Base-by-base conservation (phyloP, 768 basidiomycete genomes). In the Naganishia vaughanmartiniae region DNA sequence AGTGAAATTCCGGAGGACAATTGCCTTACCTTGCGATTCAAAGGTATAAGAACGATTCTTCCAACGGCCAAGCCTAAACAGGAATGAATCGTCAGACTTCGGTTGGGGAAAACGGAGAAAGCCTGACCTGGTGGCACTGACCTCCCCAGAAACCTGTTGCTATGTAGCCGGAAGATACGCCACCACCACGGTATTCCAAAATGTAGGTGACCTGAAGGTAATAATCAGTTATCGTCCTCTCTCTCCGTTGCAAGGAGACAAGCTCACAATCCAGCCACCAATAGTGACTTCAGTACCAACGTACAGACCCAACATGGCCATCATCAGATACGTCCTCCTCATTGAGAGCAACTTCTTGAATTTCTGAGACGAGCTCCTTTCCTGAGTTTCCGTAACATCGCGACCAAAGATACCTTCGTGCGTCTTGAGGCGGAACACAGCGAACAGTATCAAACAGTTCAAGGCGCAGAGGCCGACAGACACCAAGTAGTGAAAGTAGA, bases 401-500 rank as follows among this genome's bases (percentile, higher is more conserved):
- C 36, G 56, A 4, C 78, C 78, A 14, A 77, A 74, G 0, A 80
- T 69, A 88, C 91, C 88, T 75, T 91, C 88, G 75, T 91, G 89
- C 0, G 80, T 84, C 75, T 87, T 87, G 60, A 89, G 80, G 21
- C 86, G 85, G 81, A 93, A 92, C 3, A 90, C 86, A 1, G 74
- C 67, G 2, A 85, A 73, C 10, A 92, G 79, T 5, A 87, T 65
- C 14, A 85, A 51, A 0, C 84, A 83, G 73, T 89, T 91, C 48
- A 83, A 72, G 15, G 87, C 69, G 0, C 90, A 86, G 28, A 93
- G 73, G 0, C 87, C 89, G 0, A 92, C 80, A 0, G 90, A 91
- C 0, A 83, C 82, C 12, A 92, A 83, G 75, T 87, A 93, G 78
- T 93, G 89, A 78, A 90, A 89, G 0, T 67, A 67, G 66, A 67